Conservation (phyloP, 75 land plant species). For the Picea glauca region DNA sequence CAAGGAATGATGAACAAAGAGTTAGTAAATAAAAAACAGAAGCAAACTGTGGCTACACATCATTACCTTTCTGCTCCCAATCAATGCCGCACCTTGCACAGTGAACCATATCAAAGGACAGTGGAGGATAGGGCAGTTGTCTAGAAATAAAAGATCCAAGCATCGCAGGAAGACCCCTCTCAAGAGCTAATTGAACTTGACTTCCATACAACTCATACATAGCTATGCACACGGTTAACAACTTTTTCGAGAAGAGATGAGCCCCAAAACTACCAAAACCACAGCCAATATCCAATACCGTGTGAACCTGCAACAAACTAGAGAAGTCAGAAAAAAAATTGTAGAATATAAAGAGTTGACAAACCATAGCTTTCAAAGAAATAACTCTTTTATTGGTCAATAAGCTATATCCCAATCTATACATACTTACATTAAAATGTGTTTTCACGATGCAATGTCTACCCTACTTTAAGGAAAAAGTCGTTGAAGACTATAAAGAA, state of each 20-base stretch:
- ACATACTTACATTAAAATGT: too few relatives aligned
- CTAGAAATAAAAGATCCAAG: slow-evolving; percentile 58
- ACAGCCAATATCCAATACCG: slow-evolving; percentile 78
- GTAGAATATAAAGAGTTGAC: background rate
- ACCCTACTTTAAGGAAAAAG: too few relatives aligned
- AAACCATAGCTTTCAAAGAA: too few relatives aligned
- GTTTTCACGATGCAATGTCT: too few relatives aligned
- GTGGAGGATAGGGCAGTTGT: slow-evolving; percentile 72
- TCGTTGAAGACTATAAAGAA: background rate
- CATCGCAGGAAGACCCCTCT: slow-evolving; percentile 88
- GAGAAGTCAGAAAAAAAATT: background rate
- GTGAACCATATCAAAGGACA: slow-evolving; percentile 77
- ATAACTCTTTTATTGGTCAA: too few relatives aligned
- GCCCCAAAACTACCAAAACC: slow-evolving; percentile 81
- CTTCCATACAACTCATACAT: slow-evolving; percentile 62
- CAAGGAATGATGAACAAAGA: too few relatives aligned
- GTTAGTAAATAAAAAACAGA: too few relatives aligned
- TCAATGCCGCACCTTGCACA: slow-evolving; percentile 62
- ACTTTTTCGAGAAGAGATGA: slow-evolving; percentile 48
- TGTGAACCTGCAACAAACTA: slow-evolving; percentile 46
- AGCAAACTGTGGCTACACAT: too few relatives aligned
- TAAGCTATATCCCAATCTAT: too few relatives aligned
- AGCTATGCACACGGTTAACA: slow-evolving; percentile 65
- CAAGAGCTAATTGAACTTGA: slow-evolving; percentile 80
- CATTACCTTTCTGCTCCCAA: too few relatives aligned